These are phyloP conservation scores for Cucumis variabilis DNA, from an alignment of 331 rosid genomes.

Conservation along the genomic window DNA sequence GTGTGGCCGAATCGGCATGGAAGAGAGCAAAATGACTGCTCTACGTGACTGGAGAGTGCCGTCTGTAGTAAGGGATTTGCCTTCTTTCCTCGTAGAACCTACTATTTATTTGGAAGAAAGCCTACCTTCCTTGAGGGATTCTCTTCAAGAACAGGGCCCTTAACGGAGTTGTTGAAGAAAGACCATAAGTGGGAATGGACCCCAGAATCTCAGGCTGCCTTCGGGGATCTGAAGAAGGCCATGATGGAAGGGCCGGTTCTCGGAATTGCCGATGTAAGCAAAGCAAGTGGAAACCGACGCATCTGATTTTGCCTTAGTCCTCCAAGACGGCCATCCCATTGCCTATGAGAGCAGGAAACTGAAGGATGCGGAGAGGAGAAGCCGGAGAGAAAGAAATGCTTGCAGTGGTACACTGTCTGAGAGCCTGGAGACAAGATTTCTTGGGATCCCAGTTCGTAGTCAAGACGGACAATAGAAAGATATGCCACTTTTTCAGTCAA, in stretches of 20 bases:
- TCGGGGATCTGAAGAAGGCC: neutral
- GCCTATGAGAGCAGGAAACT: neutral
- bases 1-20: no score
- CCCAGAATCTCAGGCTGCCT: neutral
- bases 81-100: neutral
- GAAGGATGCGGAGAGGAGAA: neutral
- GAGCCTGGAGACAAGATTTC: neutral
- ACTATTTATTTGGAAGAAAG: neutral
- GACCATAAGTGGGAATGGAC: fast-evolving
- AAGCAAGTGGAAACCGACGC: neutral
- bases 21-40: neutral
- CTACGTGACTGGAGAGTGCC: neutral
- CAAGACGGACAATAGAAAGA: neutral
- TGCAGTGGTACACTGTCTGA: neutral
- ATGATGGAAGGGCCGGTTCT: neutral
- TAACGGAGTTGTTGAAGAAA: neutral
- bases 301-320: neutral
- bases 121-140: neutral
- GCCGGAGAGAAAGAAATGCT: neutral
- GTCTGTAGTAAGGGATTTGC: neutral
- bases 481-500: neutral
- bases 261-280: neutral
- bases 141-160: neutral
- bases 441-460: neutral
- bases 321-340: neutral